Evolutionary conservation across 2,329 filamentous ascomycete species (phyloP), one percentile per base, ranked within the genome.

Genomic region (Trichoderma citrinoviride): DNA sequence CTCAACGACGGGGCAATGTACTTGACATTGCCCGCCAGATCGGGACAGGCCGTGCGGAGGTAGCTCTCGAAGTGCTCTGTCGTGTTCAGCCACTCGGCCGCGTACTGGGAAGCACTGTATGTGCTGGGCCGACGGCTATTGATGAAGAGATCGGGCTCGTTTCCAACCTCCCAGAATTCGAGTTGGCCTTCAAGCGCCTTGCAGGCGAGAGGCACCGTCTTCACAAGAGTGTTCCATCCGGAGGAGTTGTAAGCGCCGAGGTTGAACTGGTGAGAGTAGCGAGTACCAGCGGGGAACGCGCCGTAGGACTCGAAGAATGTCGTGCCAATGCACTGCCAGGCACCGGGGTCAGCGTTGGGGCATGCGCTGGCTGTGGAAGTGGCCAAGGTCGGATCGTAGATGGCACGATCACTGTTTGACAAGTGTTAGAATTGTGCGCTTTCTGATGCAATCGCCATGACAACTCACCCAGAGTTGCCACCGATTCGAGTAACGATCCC

Each of bases 251-350:
- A 69, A 1, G 67, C 66, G 7, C 65, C 70, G n/a, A 72, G 61
- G 58, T 70, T 70, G 58, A 71, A 70, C 41, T 70, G 66, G 56
- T 71, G 69, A 37, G 66, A 68, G 61, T 70, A 72, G 14, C 61
- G 49, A 15, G 69, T 70, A 27, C 66, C 68, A 8, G 27, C 14
- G 3, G 69, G 66, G 54, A 72, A 69, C 10, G 65, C 67, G 55
- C 68, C 66, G 55, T 69, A 72, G 1, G 69, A 69, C 25, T 70
- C 68, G 46, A 72, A 72, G 66, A 66, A 72, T 5, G 55, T 62
- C n/a, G 64, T 64, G 12, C 71, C 71, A 61, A 72, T 70, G 65
- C 71, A 72, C 27, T 69, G 67, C 40, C 66, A 68, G 14, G 70
- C 70, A 17, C 67, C 67, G 3, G 66, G 62, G 50, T 70, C 69